Evolutionary conservation across 1,139 yeast genomes (phyloP), one percentile per base, ranked within the genome.

Genomic region (Kodamaea alishanica): DNA sequence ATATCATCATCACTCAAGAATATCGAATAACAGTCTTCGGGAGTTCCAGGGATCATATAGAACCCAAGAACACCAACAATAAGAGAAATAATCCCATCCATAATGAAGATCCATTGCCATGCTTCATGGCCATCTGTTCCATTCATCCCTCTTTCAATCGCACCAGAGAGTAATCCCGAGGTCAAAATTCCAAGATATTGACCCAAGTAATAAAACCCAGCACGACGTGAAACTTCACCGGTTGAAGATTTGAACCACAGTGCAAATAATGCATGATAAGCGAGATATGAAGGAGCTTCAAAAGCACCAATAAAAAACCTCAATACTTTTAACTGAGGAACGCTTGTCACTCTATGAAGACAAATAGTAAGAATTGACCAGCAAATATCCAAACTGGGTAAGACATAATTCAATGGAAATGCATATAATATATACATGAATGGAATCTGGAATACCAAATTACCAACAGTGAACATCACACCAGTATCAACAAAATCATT

Each of bases 31-130:
- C 82, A 77, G 38, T 74, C 70, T 42, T 67, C 60, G 12, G 92
- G 92, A 27, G 84, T 80, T 34, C 88, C 90, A 2, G 92, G 92
- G 46, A 82, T 65, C 48, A 73, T 50, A 51, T 76, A 74, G 49
- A 79, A 70, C 0, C 89, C 90, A 44, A 79, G 58, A 20, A 83
- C 24, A 9, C 84, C 88, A 38, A 84, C 77, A 2, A 66, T 75
- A 26, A 81, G 52, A 2, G 88, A 77, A 30, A 81, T 67, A 34
- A 78, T 58, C 6, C 83, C 84, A 56, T 83, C 88, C 46, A 83
- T 71, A 43, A 84, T 73, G 53, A 79, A 83, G 60, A 80, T 77
- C 88, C 89, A 83, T 61, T 81, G 73, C 89, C 89, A 83, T 8
- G 85, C 79, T 26, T 62, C 70, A 26, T 77, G 61, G 1, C 85